Conservation (phyloP, 306 rosid genomes). For the Acacia crassicarpa region DNA sequence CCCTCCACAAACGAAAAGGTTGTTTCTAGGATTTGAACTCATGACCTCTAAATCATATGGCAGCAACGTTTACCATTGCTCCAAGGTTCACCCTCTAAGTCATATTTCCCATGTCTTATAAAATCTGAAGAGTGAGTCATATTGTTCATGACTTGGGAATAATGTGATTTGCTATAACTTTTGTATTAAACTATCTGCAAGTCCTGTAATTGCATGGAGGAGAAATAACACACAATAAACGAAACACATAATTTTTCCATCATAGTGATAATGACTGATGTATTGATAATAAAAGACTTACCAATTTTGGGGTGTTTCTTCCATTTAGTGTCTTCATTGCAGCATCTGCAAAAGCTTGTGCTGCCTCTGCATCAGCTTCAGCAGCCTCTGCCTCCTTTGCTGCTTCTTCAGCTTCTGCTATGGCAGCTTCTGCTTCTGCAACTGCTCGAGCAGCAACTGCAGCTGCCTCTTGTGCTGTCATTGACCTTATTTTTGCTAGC, state of each 20-base stretch:
- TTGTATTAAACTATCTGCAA: neutral
- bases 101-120: neutral
- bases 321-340: constrained; percentile 67
- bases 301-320: constrained; percentile 69
- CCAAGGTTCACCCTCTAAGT: too few species aligned
- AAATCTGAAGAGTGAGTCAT: neutral
- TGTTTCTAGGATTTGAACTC: too few species aligned
- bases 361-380: constrained; percentile 91
- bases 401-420: constrained; percentile 94
- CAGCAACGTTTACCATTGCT: too few species aligned
- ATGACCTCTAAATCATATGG: too few species aligned
- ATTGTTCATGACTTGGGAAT: neutral
- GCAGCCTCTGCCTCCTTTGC: constrained; percentile 87
- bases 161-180: neutral
- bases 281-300: constrained; percentile 26
- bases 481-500: constrained; percentile 71
- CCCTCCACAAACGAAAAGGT: too few species aligned
- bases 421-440: constrained; percentile 85
- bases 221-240: too few species aligned
- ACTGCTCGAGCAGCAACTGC: constrained; percentile 87
- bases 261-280: neutral
- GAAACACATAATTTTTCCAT: neutral
- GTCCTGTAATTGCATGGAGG: neutral
- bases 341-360: constrained; percentile 81
- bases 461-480: constrained; percentile 82